Evolutionary conservation across 2,329 filamentous ascomycete genomes (phyloP), one percentile per base, ranked within the genome.

Genomic region (Cercospora beticola): DNA sequence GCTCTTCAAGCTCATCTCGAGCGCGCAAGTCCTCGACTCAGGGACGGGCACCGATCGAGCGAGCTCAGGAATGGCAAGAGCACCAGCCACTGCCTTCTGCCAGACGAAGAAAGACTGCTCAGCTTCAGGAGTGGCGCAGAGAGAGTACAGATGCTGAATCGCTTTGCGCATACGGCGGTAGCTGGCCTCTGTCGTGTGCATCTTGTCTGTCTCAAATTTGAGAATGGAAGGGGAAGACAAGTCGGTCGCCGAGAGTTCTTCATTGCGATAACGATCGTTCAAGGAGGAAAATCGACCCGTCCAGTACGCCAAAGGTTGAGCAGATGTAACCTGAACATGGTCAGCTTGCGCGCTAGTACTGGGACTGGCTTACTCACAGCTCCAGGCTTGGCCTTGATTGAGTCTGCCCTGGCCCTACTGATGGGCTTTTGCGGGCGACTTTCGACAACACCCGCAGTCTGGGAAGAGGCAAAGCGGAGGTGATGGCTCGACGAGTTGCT

Each of bases 281-380:
- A 89, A 77, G 2, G 86, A 79, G 62, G 83, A 79, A 74, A 90
- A 89, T 46, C 89, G 86, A 18, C 89, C 89, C 10, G 83, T 81
- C 89, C 89, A 91, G 76, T 89, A 90, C 2, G 81, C 77, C 1
- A 83, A 82, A 5, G 82, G 78, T 72, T 81, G 74, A 9, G 74
- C 68, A 16, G 36, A 70, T 60, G 49, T 57, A 57, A 77, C 64
- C 60, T 73, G 62, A 5, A 1, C 49, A 62, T 30, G 21, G 56
- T 65, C 60, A 52, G 43, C n/a, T 31, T n/a, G 43, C 18, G 16
- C n/a, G 14, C n/a, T 28, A n/a, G 9, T 28, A 14, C 14, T 49
- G 28, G 14, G 43, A 33, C n/a, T 26, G 46, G 14, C 5, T 2
- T 12, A 57, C 62, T n/a, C 40, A 68, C 67, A 21, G 68, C 66